Percentiles rank a stretch among this genome's conserved stretches.
Conservation (phyloP, 768 basidiomycete genomes). For the Asterophora lycoperdoides region DNA sequence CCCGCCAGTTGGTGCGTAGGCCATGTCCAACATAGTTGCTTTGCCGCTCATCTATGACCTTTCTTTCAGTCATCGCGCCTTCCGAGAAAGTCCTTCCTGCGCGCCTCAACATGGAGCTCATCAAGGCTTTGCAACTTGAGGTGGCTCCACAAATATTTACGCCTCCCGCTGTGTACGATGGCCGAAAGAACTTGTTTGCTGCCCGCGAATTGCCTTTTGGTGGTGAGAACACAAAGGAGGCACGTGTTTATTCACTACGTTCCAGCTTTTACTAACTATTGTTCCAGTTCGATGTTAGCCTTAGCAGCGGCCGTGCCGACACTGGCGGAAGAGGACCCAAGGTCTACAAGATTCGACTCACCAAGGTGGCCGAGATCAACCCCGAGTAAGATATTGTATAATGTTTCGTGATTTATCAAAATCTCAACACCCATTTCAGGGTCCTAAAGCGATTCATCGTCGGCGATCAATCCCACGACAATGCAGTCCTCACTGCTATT, state of each 20-base stretch:
- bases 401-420: not conserved
- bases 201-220: constrained; percentile 59
- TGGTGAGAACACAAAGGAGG: constrained; percentile 47
- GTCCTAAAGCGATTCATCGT: constrained; percentile 53
- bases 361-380: constrained; percentile 54
- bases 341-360: constrained; percentile 60
- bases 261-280: constrained; percentile 3
- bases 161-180: constrained; percentile 72
- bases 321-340: constrained; percentile 47
- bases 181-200: constrained; percentile 72
- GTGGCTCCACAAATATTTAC: constrained; percentile 65
- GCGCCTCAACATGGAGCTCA: constrained; percentile 65
- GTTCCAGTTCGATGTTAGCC: constrained; percentile 56
- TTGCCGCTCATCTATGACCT: not conserved
- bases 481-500: constrained; percentile 59
- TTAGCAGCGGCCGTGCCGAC: constrained; percentile 34
- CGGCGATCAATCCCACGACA: constrained; percentile 62
- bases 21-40: not conserved
- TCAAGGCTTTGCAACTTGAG: constrained; percentile 54
- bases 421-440: constrained; percentile 30
- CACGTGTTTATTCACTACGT: constrained; percentile 20
- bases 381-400: constrained; percentile 41
- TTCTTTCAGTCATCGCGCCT: constrained; percentile 51
- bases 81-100: constrained; percentile 67
- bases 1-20: constrained; percentile 40